Percentiles rank a stretch among this genome's conserved stretches.
phyloP scores from a whole-genome alignment of 192 early-diverging fungal species.

The Backusella sp. region DNA sequence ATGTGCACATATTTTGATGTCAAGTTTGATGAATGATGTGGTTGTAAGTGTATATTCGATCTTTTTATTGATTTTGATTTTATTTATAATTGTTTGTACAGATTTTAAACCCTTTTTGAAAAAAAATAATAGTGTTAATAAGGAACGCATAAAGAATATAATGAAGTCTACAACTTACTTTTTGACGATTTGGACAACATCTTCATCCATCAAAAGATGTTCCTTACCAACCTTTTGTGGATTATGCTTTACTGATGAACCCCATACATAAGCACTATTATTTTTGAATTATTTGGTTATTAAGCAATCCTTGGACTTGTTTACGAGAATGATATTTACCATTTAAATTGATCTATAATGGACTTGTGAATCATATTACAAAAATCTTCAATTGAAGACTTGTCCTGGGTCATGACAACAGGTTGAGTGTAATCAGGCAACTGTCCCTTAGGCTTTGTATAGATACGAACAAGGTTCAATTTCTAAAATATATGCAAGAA shows the following conservation, averaged over 20 bases:
- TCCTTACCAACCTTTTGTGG: slow-evolving; percentile 98
- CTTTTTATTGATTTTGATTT: neutral
- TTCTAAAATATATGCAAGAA: slow-evolving; percentile 19
- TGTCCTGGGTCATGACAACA: slow-evolving; percentile 80
- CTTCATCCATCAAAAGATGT: slow-evolving; percentile 89
- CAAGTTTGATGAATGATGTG: neutral
- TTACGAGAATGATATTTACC: slow-evolving; percentile 42
- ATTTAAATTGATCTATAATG: slow-evolving; percentile 88
- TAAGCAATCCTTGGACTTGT: neutral
- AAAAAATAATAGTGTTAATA: neutral
- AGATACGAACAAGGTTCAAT: slow-evolving; percentile 81
- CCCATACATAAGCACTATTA: slow-evolving; percentile 87
- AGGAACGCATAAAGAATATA: neutral
- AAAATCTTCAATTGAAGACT: slow-evolving; percentile 80
- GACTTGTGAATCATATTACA: slow-evolving; percentile 96
- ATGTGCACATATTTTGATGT: neutral
- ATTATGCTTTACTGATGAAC: slow-evolving; percentile 91
- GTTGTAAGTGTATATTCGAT: neutral
- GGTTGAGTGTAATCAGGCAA: slow-evolving; percentile 94
- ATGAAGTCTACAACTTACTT: slow-evolving; percentile 25
- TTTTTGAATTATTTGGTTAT: too few species aligned
- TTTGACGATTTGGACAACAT: slow-evolving; percentile 93
- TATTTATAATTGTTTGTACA: slow-evolving; percentile 6
- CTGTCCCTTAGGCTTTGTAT: slow-evolving; percentile 92
- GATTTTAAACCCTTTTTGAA: neutral